phyloP scores from a whole-genome alignment of 2,329 filamentous ascomycete species.

The Xylariaceae sp. region DNA sequence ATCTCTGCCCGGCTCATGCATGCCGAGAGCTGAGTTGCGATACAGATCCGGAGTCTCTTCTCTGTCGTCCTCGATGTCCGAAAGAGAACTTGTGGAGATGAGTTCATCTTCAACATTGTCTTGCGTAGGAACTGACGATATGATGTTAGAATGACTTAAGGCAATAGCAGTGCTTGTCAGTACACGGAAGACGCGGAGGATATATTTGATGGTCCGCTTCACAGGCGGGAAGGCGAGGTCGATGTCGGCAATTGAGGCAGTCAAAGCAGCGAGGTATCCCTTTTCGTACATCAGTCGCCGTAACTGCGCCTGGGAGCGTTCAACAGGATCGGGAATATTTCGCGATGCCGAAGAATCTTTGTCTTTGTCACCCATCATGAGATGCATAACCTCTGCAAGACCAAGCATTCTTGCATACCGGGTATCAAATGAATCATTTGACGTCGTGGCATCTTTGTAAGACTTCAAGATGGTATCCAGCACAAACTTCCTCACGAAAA shows the following conservation, averaged over 20 bases:
- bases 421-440: constrained; percentile 72
- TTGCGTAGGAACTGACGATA: constrained; percentile 60
- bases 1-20: constrained; percentile 74
- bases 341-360: constrained; percentile 44
- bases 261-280: constrained; percentile 83
- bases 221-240: constrained; percentile 91
- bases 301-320: constrained; percentile 71
- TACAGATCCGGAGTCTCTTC: constrained; percentile 97
- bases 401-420: constrained; percentile 86
- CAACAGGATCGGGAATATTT: constrained; percentile 32
- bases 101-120: constrained; percentile 79
- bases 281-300: constrained; percentile 98
- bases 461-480: constrained; percentile 88
- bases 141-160: constrained; percentile 74
- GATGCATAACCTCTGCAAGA: constrained; percentile 85
- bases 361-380: constrained; percentile 80
- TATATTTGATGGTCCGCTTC: constrained; percentile 93
- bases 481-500: constrained; percentile 92
- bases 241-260: constrained; percentile 87
- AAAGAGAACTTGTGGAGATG: constrained; percentile 79
- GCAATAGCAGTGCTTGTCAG: constrained; percentile 82
- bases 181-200: constrained; percentile 80
- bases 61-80: constrained; percentile 77
- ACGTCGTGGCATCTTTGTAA: constrained; percentile 79
- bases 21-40: constrained; percentile 89